Percentiles rank a stretch among this genome's conserved stretches.
phyloP scores from a whole-genome alignment of 1,284 basidiomycete genomes.

The Acaromyces ingoldii region DNA sequence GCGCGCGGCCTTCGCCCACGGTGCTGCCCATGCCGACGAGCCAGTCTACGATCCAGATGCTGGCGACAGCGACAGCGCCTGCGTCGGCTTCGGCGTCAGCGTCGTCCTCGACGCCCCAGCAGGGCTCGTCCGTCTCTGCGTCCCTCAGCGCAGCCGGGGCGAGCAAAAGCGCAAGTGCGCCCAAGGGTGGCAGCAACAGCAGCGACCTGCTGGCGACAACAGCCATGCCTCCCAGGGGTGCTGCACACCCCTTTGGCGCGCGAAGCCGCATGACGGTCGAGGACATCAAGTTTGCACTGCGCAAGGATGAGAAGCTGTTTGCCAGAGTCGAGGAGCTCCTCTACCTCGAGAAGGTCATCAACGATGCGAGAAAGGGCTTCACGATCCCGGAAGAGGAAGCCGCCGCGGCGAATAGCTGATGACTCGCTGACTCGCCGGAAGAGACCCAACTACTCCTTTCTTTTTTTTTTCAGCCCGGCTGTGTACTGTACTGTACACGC shows the following conservation, averaged over 20 bases:
- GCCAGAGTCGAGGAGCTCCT: constrained; percentile 46
- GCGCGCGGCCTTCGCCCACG: constrained; percentile 57
- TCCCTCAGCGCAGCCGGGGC: too few relatives aligned
- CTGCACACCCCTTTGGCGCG: constrained; percentile 4
- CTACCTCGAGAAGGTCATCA: constrained; percentile 48
- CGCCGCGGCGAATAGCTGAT: too few relatives aligned
- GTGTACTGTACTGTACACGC: too few relatives aligned
- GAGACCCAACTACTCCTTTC: too few relatives aligned
- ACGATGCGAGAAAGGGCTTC: constrained; percentile 35
- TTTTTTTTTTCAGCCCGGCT: too few relatives aligned
- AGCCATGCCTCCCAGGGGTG: neutral
- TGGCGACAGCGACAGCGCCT: constrained; percentile 10
- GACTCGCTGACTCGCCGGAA: too few relatives aligned
- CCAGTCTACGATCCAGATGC: constrained; percentile 15
- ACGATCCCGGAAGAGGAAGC: constrained; percentile 1
- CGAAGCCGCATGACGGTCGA: constrained; percentile 45
- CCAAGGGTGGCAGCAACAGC: constrained; percentile 20
- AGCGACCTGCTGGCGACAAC: constrained; percentile 8
- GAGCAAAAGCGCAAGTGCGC: neutral
- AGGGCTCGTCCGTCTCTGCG: too few relatives aligned
- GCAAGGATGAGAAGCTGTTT: constrained; percentile 46
- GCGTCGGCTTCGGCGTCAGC: constrained; percentile 3
- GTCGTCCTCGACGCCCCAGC: neutral
- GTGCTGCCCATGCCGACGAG: constrained; percentile 19
- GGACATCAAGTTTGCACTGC: constrained; percentile 45